A percentile compares a stretch with the other conserved stretches of the same genome.
Evolutionary conservation across 345 rosid genomes (phyloP).

Genomic region (Euphorbia tirucalli): DNA sequence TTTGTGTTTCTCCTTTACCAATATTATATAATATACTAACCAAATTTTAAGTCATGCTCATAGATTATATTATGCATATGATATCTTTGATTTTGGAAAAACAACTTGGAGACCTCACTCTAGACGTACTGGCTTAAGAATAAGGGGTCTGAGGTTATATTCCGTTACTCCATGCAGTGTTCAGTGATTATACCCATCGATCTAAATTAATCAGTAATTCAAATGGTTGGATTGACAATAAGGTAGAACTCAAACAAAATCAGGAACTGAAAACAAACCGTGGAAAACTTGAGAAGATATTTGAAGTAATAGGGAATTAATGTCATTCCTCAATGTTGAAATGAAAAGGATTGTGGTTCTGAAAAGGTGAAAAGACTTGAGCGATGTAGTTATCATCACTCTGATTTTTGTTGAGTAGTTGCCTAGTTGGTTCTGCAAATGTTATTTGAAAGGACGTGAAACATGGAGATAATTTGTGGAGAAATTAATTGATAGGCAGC

Average conservation of each 20-base stretch:
- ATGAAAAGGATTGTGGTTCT: not conserved
- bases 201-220: conserved; percentile 4
- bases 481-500: not conserved
- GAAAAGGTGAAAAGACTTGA: not conserved
- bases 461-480: not conserved
- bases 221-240: not conserved
- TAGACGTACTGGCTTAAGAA: not conserved
- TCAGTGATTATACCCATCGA: not conserved
- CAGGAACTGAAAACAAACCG: not conserved
- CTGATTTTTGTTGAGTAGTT: not conserved
- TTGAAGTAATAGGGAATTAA: not conserved
- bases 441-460: not conserved
- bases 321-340: not conserved
- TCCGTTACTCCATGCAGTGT: not conserved
- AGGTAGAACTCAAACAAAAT: not conserved
- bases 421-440: not conserved
- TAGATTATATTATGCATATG: not conserved
- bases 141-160: not conserved
- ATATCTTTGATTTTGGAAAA: conserved; percentile 1
- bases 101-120: not conserved
- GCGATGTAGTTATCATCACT: not conserved
- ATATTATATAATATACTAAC: not conserved
- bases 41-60: not conserved
- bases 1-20: not conserved
- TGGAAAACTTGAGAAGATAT: not conserved